These are phyloP conservation scores for Lagerstroemia speciosa DNA, from an alignment of 345 rosid species.

Conservation along the genomic window DNA sequence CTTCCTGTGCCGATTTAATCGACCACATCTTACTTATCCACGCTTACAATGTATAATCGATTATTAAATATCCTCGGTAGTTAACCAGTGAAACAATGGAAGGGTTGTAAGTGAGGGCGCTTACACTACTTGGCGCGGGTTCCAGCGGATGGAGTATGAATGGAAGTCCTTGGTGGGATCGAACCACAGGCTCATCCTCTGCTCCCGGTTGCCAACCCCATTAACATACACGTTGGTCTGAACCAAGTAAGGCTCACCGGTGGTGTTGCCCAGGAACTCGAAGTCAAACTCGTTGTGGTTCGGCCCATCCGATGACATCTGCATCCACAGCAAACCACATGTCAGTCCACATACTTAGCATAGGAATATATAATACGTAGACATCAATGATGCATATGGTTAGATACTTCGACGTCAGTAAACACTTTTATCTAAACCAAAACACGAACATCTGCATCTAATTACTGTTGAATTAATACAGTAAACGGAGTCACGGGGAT, in stretches of 20 bases:
- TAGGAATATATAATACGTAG: too few relatives aligned
- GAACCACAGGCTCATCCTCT: conserved; percentile 85
- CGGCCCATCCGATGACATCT: conserved; percentile 99
- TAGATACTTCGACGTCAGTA: too few relatives aligned
- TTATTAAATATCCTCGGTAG: neutral
- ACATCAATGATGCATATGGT: too few relatives aligned
- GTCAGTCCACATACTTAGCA: too few relatives aligned
- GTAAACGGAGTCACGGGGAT: conserved; percentile 14
- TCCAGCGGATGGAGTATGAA: conserved; percentile 78
- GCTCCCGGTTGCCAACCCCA: conserved; percentile 94
- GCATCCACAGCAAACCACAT: neutral
- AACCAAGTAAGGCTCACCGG: conserved; percentile 84
- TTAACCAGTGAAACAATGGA: neutral
- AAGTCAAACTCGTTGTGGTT: conserved; percentile 90
- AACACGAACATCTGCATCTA: too few relatives aligned
- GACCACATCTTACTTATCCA: too few relatives aligned
- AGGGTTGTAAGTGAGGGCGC: conserved; percentile 6
- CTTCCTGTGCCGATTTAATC: too few relatives aligned
- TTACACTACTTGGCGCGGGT: conserved; percentile 78
- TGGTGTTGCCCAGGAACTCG: conserved; percentile 87
- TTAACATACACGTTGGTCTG: conserved; percentile 90
- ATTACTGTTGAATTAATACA: neutral
- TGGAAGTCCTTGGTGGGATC: conserved; percentile 93
- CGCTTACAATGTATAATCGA: neutral
- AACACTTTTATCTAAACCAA: too few relatives aligned